Evolutionary conservation across 106 monocot genomes (phyloP).

Genomic region (Phalaenopsis equestris): DNA sequence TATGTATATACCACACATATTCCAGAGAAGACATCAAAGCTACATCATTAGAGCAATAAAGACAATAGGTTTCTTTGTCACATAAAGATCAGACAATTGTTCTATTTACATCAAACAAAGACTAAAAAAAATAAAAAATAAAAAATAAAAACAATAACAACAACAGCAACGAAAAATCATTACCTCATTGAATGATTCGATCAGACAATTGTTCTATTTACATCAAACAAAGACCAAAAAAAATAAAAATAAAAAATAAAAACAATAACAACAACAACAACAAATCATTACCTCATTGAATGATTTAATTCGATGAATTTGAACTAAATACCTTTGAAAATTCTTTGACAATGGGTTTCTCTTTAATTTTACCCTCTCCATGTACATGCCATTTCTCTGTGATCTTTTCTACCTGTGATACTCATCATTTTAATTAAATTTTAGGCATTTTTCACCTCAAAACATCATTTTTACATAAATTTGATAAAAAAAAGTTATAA

Average conservation of each 20-base stretch:
- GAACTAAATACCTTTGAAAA: constrained; percentile 28
- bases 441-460: no score
- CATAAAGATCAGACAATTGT: background rate
- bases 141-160: background rate
- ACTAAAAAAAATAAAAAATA: background rate
- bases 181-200: background rate
- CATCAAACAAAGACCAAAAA: no score
- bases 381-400: constrained; percentile 29
- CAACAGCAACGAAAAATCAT: background rate
- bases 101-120: background rate
- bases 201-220: background rate
- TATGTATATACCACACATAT: no score
- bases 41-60: no score
- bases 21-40: no score
- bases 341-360: constrained; percentile 31
- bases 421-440: background rate
- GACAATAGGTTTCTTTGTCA: background rate
- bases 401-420: constrained; percentile 25
- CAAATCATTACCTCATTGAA: background rate
- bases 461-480: background rate
- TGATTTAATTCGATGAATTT: background rate
- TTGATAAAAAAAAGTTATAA: no score
- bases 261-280: background rate
- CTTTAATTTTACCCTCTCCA: constrained; percentile 9
- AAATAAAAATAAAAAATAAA: background rate